Evolutionary conservation across 2,329 filamentous ascomycete genomes (phyloP), one percentile per base, ranked within the genome.

Genomic region (Colletotrichum endophyticum): DNA sequence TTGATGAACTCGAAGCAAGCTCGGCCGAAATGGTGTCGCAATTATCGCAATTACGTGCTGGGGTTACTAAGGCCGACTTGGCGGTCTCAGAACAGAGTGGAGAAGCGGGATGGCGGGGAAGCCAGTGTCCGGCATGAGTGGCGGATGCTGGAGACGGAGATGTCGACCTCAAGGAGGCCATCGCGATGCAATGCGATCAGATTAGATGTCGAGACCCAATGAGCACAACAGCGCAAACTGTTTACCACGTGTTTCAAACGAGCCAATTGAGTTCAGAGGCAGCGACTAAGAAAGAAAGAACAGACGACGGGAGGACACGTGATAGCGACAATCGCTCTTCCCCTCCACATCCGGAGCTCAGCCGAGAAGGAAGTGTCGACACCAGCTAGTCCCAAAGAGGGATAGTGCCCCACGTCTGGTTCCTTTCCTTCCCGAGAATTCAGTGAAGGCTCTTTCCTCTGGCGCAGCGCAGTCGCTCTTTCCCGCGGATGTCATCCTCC

Each of bases 361-460:
- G 57, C 70, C 73, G 73, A 66, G 44, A 25, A 15, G 22, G 53
- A 30, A 25, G 19, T 27, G n/a, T 6, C 6, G 25, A n/a, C 25
- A 62, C 39, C 39, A 9, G n/a, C 73, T 72, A 72, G n/a, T 27
- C 62, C 36, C 1, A 22, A 67, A 44, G 19, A 0, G 22, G 73
- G 3, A 56, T 28, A 3, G 39, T 19, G 73, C 56, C 49, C 70
- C 62, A 63, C 63, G 69, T 22, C 62, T 75, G 53, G 53, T 75
- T 75, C 73, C 73, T 75, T 75, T n/a, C 73, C 70, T 75, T 75
- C 69, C 73, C 73, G 73, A 74, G 71, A 53, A 44, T 25, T 61
- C 44, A 25, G 61, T 61, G 68, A 66, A 66, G 61, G 71, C 57
- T 63, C 67, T 70, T 34, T 25, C n/a, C 9, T 61, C 28, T 62